These are phyloP conservation scores for Apiospora phragmitis DNA, from an alignment of 2,329 filamentous ascomycete genomes.

Conservation along the genomic window DNA sequence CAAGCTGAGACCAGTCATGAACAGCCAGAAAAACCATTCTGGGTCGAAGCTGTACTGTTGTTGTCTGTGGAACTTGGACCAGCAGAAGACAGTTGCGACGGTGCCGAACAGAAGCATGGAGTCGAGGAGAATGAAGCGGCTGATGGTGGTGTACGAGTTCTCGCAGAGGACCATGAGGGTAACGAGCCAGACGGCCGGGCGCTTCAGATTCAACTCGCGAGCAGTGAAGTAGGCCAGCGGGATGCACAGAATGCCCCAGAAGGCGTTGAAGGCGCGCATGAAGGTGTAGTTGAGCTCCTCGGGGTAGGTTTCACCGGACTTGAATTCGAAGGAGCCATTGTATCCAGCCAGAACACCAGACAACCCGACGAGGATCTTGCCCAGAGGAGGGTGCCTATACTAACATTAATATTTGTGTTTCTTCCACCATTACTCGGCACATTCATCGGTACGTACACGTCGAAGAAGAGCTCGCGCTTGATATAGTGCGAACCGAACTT, in stretches of 20 bases:
- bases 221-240: constrained; percentile 95
- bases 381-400: constrained; percentile 72
- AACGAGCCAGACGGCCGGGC: constrained; percentile 89
- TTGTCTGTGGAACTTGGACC: constrained; percentile 92
- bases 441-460: constrained; percentile 45
- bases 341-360: constrained; percentile 96
- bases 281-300: constrained; percentile 94
- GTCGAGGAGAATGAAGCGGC: constrained; percentile 95
- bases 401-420: constrained; percentile 22
- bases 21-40: constrained; percentile 94
- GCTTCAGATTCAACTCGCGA: constrained; percentile 82
- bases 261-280: constrained; percentile 96
- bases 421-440: constrained; percentile 8
- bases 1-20: constrained; percentile 91
- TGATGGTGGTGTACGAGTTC: constrained; percentile 99
- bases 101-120: constrained; percentile 99
- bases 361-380: constrained; percentile 97
- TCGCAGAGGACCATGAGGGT: constrained; percentile 97
- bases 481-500: constrained; percentile 99
- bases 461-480: constrained; percentile 99
- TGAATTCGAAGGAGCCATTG: constrained; percentile 99
- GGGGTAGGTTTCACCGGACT: constrained; percentile 95
- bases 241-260: constrained; percentile 89
- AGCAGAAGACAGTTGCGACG: constrained; percentile 96
- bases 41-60: constrained; percentile 82